phyloP scores from a whole-genome alignment of 306 rosid genomes.

The Prunus dulcis region DNA sequence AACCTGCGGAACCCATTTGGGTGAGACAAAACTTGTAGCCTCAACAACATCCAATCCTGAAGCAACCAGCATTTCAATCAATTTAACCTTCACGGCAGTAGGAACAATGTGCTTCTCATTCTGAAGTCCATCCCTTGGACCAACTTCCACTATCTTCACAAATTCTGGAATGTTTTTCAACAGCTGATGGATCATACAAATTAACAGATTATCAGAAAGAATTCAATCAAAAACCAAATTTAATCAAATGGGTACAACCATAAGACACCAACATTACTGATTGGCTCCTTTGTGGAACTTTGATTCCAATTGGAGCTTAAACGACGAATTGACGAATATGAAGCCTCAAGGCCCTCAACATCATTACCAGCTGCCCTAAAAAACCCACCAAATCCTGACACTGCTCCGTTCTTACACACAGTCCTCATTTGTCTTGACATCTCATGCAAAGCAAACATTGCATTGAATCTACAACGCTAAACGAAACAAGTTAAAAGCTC shows the following conservation, averaged over 20 bases:
- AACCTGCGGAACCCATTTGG: constrained; percentile 98
- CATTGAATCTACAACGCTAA: not conserved
- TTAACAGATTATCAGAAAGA: not conserved
- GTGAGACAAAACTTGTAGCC: constrained; percentile 94
- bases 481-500: not conserved
- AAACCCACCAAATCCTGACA: not conserved
- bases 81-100: constrained; percentile 65
- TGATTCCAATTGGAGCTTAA: not conserved
- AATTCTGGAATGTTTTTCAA: constrained; percentile 53
- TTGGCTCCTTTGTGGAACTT: not conserved
- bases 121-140: constrained; percentile 92
- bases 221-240: not conserved
- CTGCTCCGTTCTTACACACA: not conserved
- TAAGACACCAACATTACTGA: not conserved
- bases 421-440: not conserved
- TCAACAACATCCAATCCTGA: constrained; percentile 79
- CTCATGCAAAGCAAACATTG: constrained; percentile 4
- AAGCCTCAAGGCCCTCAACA: not conserved
- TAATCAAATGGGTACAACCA: not conserved
- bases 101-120: constrained; percentile 82
- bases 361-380: too few species aligned
- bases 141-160: constrained; percentile 92
- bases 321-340: not conserved
- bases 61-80: constrained; percentile 75
- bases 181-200: constrained; percentile 29